Conservation (phyloP, 306 rosid species). For the Medicago lupulina region DNA sequence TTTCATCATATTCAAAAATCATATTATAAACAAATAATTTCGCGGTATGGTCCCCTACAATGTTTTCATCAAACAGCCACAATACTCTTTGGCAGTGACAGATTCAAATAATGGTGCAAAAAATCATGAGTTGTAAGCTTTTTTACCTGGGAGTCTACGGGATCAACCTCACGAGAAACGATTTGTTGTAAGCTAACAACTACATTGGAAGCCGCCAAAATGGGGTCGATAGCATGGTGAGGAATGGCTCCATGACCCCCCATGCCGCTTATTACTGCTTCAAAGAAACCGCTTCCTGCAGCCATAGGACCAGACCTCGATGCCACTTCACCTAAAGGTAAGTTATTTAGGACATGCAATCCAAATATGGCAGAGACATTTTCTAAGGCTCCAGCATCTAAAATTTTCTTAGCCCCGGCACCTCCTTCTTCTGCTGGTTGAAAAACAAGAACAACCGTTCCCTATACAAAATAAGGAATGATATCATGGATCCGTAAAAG, state of each 20-base stretch:
- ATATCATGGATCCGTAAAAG: conserved; percentile 23
- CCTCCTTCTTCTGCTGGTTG: conserved; percentile 17
- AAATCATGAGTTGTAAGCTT: background rate
- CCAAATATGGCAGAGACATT: conserved; percentile 1
- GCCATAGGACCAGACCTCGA: background rate
- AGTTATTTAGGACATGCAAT: background rate
- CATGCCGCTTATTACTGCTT: conserved; percentile 1
- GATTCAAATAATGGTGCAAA: conserved; percentile 21
- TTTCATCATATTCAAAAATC: conserved; percentile 29
- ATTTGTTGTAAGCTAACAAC: conserved; percentile 84
- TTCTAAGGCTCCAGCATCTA: conserved; percentile 7
- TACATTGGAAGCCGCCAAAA: conserved; percentile 78
- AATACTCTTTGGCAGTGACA: background rate
- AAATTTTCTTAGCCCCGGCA: background rate
- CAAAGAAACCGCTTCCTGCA: background rate
- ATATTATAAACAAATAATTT: conserved; percentile 12
- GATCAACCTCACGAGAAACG: conserved; percentile 84
- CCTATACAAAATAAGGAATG: conserved; percentile 2
- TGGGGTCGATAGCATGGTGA: conserved; percentile 65
- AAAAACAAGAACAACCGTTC: conserved; percentile 18
- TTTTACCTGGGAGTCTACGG: conserved; percentile 83
- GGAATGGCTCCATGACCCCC: conserved; percentile 22
- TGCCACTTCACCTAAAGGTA: background rate
- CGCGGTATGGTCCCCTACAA: background rate
- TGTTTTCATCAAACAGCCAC: background rate